Base-by-base conservation (phyloP, 257 asterid species). In the Nicotiana obtusifolia region DNA sequence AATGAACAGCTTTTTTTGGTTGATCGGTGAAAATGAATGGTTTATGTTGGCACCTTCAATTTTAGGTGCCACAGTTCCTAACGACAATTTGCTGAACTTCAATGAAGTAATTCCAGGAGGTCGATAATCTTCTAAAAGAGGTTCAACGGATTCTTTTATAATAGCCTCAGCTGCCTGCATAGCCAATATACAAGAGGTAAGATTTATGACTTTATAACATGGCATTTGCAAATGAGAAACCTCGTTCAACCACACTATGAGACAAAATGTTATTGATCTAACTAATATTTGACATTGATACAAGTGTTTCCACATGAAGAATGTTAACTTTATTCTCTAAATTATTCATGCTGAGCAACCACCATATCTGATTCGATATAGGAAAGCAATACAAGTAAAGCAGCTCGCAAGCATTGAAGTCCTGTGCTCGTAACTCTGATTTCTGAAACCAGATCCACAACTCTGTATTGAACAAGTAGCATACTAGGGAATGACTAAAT, bases 1-100 rank as follows among this genome's bases (percentile, higher is more conserved):
- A 33, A 67, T 67, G 77, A 35, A 37, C 19, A 37, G 10, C n/a
- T 68, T 41, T 9, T 41, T 69, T 69, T 15, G 59, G 59, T 41
- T 41, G 59, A 41, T 20, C 35, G 1, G 59, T 41, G 20, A n/a
- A 10, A 41, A 3, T 41, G 57, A 41, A 10, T 41, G 31, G 44
- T 10, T 37, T 41, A 37, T 69, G 78, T 69, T 69, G 80, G 59
- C 85, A 95, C 99, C 99, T 92, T 95, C 99, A 87, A 95, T 93
- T 87, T 95, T 95, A 44, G 99, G 99, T 77, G 99, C 94, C 89
- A 95, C 99, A 52, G 95, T 94, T 86, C 99, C 99, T 65, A 95
- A 95, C 73, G 99, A 90, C 78, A 95, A 85, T 89, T 93, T 95
- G 89, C 93, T 91, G 91, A 95, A 95, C 84, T 93, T 93, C 90